Evolutionary conservation across 1,284 basidiomycete genomes (phyloP).

Genomic region (Stygiomarasmius scandens): DNA sequence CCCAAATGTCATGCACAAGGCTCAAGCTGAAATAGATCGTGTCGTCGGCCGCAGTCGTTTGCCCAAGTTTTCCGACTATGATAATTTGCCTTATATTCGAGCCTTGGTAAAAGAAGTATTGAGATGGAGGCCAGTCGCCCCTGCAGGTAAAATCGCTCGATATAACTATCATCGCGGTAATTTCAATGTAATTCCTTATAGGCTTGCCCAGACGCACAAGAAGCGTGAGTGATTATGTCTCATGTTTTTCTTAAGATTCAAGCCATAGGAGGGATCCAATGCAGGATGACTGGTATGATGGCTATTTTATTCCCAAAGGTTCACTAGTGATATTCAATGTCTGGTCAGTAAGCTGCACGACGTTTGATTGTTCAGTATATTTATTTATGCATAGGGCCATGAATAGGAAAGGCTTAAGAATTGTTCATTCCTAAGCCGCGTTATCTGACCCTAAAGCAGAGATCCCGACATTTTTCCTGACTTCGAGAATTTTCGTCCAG

Average conservation of each 20-base stretch:
- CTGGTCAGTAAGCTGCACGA: conserved; percentile 21
- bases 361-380: too few species aligned
- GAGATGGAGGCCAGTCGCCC: conserved; percentile 20
- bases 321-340: conserved; percentile 23
- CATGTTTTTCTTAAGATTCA: background rate
- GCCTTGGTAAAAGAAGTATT: conserved; percentile 21
- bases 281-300: conserved; percentile 34
- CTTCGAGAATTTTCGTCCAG: conserved; percentile 24
- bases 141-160: conserved; percentile 7
- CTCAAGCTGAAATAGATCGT: conserved; percentile 32
- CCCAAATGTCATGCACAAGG: conserved; percentile 31
- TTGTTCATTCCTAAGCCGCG: too few species aligned
- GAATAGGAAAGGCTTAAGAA: too few species aligned
- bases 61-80: conserved; percentile 31
- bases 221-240: too few species aligned
- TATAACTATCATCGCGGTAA: background rate
- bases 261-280: background rate
- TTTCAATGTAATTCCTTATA: too few species aligned
- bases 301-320: conserved; percentile 29
- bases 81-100: conserved; percentile 28
- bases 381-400: too few species aligned
- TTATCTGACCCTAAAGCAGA: too few species aligned
- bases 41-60: conserved; percentile 29
- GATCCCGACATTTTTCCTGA: conserved; percentile 13
- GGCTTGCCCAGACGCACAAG: too few species aligned